These are phyloP conservation scores for Onygena corvina DNA, from an alignment of 2,329 filamentous ascomycete genomes.

Conservation along the genomic window DNA sequence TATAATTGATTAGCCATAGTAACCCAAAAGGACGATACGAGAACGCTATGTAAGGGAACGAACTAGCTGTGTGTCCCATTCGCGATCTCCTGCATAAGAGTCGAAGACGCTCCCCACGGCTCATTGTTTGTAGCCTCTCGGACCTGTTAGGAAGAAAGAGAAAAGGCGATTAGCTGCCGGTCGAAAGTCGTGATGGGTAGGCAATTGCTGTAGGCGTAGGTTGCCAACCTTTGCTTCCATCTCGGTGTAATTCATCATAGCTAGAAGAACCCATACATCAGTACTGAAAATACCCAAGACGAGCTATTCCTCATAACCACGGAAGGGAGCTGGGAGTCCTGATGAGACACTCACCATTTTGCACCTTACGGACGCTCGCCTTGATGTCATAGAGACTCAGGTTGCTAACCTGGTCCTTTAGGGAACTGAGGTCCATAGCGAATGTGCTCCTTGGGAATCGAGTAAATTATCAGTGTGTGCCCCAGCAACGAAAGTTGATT, in stretches of 20 bases:
- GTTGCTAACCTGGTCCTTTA: slow-evolving; percentile 81
- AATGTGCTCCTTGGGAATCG: background rate
- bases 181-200: no score
- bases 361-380: slow-evolving; percentile 84
- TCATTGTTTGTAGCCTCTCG: slow-evolving; percentile 98
- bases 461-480: background rate
- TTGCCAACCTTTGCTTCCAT: slow-evolving; percentile 58
- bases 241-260: slow-evolving; percentile 96
- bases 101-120: slow-evolving; percentile 79
- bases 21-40: slow-evolving; percentile 9
- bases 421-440: slow-evolving; percentile 70
- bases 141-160: slow-evolving; percentile 45
- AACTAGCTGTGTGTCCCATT: slow-evolving; percentile 98
- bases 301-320: background rate
- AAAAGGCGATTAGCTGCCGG: background rate
- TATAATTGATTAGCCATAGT: background rate
- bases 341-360: slow-evolving; percentile 61
- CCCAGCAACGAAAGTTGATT: background rate
- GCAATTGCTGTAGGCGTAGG: background rate
- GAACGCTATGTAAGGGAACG: slow-evolving; percentile 32
- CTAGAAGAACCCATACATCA: slow-evolving; percentile 38
- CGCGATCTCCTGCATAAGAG: slow-evolving; percentile 93
- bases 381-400: slow-evolving; percentile 91
- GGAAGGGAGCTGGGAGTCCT: background rate
- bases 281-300: background rate